Evolutionary conservation across 306 rosid genomes (phyloP), one percentile per base, ranked within the genome.

Genomic region (Chamaecrista fasciculata): DNA sequence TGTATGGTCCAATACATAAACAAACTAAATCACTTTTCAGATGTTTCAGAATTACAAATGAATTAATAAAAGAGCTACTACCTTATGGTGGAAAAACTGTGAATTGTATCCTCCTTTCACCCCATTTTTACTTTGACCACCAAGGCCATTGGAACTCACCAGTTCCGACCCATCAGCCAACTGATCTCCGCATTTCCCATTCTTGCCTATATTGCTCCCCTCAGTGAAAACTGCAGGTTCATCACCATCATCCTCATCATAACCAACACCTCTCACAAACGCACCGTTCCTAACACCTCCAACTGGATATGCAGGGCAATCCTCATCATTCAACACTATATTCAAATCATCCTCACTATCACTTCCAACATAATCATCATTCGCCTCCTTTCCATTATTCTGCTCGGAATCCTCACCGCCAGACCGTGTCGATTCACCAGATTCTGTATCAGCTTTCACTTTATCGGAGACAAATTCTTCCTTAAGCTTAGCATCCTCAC

Each of bases 321-420:
- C 91, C 9, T 75, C 87, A 43, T 87, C 89, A 29, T 87, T 86
- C 79, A 89, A 75, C n/a, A 89, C 77, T 6, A 89, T 89, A 23
- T 85, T 80, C 65, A 89, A 72, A 67, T 80, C 96, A 66, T 85
- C 89, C 50, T 81, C 89, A 52, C 92, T 86, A 2, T 86, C 95
- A 42, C 86, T 86, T 15, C 36, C 89, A 46, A 20, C 28, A 28
- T 11, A 75, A 49, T 44, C 73, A 42, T 46, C 81, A 67, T 53
- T 51, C 9, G 11, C 24, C 40, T 43, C 72, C 72, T 43, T 53
- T 25, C 6, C 64, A 31, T 24, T 42, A 16, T 16, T 55, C 36
- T 12, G 19, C 11, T 71, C 78, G 62, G 62, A 57, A 50, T 33
- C 70, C 33, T 49, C 39, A 37, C 40, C 18, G 33, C 70, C 62